A percentile compares a stretch with the other conserved stretches of the same genome.
phyloP scores from a whole-genome alignment of 2,329 filamentous ascomycete species.

The Colletotrichum sp. region DNA sequence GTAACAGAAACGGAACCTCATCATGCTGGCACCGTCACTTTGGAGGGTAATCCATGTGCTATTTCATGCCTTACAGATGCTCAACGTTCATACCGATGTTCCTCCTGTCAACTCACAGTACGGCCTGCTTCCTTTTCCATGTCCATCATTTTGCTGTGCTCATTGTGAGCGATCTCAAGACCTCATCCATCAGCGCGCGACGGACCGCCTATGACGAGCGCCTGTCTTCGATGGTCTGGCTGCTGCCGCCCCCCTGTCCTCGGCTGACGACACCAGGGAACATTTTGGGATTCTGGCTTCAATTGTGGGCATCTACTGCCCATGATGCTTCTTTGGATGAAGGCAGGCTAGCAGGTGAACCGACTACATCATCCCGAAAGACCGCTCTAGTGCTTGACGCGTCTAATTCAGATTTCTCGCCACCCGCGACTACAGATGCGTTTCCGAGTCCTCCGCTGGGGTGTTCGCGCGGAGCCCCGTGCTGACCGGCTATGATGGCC shows the following conservation, averaged over 20 bases:
- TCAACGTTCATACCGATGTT: background rate
- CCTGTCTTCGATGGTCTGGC: background rate
- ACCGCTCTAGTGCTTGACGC: background rate
- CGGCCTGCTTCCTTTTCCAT: background rate
- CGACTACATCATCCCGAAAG: background rate
- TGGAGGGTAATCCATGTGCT: background rate
- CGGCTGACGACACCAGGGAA: slow-evolving; percentile 73
- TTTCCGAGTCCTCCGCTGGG: background rate
- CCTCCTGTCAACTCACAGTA: background rate
- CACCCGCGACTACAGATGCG: background rate
- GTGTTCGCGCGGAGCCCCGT: background rate
- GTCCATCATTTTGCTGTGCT: background rate
- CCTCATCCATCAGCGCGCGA: background rate
- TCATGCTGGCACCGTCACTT: background rate
- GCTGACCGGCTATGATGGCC: slow-evolving; percentile 4
- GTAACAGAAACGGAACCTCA: background rate
- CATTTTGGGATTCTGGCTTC: slow-evolving; percentile 68
- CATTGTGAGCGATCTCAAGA: background rate
- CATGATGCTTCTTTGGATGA: slow-evolving; percentile 36
- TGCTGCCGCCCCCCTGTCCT: slow-evolving; percentile 29
- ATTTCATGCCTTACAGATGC: background rate
- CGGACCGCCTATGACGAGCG: background rate
- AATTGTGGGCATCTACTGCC: slow-evolving; percentile 50
- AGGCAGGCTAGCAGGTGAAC: slow-evolving; percentile 8
- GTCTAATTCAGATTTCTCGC: background rate